phyloP scores from a whole-genome alignment of 345 rosid genomes.

The Excoecaria cochinchinensis region DNA sequence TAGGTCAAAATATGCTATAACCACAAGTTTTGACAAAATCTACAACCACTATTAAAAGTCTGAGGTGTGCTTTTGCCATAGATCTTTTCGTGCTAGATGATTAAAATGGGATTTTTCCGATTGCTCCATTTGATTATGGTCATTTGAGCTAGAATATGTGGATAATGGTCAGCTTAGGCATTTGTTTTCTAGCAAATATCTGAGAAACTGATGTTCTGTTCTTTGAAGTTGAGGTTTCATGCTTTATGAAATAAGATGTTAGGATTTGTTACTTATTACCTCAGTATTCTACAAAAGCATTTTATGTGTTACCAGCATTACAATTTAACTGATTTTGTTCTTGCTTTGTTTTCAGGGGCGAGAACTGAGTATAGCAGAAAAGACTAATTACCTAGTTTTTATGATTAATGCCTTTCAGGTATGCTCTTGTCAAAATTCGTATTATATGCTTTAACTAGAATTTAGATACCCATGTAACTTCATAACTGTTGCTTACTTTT shows the following conservation, averaged over 20 bases:
- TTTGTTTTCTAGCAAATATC: neutral
- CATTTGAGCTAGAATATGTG: neutral
- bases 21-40: too few relatives aligned
- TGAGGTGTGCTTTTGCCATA: neutral
- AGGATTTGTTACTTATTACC: neutral
- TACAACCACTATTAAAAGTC: too few relatives aligned
- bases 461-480: neutral
- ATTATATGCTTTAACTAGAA: conserved; percentile 5
- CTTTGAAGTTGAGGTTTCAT: neutral
- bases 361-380: conserved; percentile 78
- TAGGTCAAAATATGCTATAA: too few relatives aligned
- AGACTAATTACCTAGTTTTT: conserved; percentile 89
- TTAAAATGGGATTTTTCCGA: neutral
- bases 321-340: conserved; percentile 5
- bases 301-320: neutral
- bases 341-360: conserved; percentile 59
- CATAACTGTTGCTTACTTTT: neutral
- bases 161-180: neutral
- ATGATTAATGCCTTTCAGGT: conserved; percentile 99
- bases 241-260: neutral
- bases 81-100: neutral
- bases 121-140: neutral
- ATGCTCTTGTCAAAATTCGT: conserved; percentile 25
- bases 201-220: neutral
- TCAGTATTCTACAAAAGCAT: neutral